A percentile compares a stretch with the other conserved stretches of the same genome.
phyloP scores from a whole-genome alignment of 139 green algal species.

The Diplosphaera chodatii region DNA sequence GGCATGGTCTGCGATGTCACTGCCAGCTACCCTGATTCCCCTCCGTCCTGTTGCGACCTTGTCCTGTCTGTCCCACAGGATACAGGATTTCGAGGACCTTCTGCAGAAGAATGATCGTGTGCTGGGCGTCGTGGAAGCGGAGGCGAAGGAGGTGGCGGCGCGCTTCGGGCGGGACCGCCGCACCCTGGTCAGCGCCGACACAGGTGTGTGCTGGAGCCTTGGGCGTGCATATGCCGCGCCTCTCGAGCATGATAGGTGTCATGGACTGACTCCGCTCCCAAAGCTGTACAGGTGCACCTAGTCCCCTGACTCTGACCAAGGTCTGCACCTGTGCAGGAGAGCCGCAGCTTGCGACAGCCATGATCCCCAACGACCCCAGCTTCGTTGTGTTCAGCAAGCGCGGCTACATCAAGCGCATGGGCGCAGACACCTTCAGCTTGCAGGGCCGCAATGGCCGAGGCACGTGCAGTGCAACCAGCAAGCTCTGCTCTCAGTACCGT shows the following conservation, averaged over 20 bases:
- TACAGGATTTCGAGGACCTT: constrained; percentile 42
- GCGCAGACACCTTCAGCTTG: constrained; percentile 47
- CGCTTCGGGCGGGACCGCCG: constrained; percentile 53
- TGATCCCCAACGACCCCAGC: constrained; percentile 55
- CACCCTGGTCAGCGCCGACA: constrained; percentile 27
- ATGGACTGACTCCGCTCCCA: no score
- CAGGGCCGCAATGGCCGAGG: constrained; percentile 34
- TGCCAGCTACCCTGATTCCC: no score
- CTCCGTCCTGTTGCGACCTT: no score
- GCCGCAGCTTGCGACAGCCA: constrained; percentile 11
- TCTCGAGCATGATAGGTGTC: no score
- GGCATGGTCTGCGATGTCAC: no score
- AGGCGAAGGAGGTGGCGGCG: constrained; percentile 57
- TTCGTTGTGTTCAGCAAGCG: constrained; percentile 57
- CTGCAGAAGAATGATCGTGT: constrained; percentile 43
- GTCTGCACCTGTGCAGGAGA: not conserved
- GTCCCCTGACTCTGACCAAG: no score
- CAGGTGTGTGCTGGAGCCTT: no score
- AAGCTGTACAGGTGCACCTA: no score
- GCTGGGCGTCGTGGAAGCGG: constrained; percentile 44
- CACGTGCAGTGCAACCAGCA: no score
- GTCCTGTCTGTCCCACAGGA: constrained; percentile 16
- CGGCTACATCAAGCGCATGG: constrained; percentile 89
- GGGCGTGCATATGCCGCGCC: no score
- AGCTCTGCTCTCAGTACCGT: no score